These are phyloP conservation scores for Phoma sp. DNA, from an alignment of 2,329 filamentous ascomycete genomes.

Conservation along the genomic window DNA sequence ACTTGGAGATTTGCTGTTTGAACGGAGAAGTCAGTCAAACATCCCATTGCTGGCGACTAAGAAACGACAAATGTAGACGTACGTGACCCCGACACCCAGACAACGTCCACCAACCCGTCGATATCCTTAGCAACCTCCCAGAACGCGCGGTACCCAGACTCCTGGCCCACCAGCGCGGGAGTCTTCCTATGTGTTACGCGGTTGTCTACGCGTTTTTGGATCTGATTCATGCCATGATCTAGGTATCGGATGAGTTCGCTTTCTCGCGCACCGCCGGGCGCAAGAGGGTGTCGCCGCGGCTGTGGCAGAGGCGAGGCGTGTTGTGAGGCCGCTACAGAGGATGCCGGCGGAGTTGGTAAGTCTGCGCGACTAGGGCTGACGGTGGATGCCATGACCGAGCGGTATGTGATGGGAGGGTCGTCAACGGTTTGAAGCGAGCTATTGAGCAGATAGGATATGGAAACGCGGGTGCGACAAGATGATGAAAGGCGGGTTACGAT, in stretches of 20 bases:
- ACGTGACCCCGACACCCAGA: slow-evolving; percentile 91
- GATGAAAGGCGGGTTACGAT: too few species aligned
- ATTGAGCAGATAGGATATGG: too few species aligned
- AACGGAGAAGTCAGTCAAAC: slow-evolving; percentile 2
- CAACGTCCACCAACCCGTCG: slow-evolving; percentile 74
- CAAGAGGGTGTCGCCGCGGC: slow-evolving; percentile 59
- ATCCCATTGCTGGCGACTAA: too few species aligned
- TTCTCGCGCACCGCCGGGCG: slow-evolving; percentile 64
- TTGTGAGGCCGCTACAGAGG: slow-evolving; percentile 51
- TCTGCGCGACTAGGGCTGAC: slow-evolving; percentile 7
- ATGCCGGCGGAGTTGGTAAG: slow-evolving; percentile 56
- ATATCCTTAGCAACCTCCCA: slow-evolving; percentile 75
- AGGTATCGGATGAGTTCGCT: slow-evolving; percentile 63
- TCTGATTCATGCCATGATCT: slow-evolving; percentile 54
- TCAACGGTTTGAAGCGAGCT: slow-evolving; percentile 20
- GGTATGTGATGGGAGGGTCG: neutral
- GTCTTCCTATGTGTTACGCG: slow-evolving; percentile 54
- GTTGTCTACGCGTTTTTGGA: slow-evolving; percentile 40
- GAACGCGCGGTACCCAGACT: slow-evolving; percentile 65
- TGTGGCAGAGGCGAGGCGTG: slow-evolving; percentile 55
- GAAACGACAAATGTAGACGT: slow-evolving; percentile 47
- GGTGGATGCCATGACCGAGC: slow-evolving; percentile 19
- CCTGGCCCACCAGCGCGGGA: slow-evolving; percentile 48
- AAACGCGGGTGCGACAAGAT: too few species aligned
- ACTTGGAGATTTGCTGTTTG: slow-evolving; percentile 74